Evolutionary conservation across 2,329 filamentous ascomycete species (phyloP).

Genomic region (Hypoxylon sp.): DNA sequence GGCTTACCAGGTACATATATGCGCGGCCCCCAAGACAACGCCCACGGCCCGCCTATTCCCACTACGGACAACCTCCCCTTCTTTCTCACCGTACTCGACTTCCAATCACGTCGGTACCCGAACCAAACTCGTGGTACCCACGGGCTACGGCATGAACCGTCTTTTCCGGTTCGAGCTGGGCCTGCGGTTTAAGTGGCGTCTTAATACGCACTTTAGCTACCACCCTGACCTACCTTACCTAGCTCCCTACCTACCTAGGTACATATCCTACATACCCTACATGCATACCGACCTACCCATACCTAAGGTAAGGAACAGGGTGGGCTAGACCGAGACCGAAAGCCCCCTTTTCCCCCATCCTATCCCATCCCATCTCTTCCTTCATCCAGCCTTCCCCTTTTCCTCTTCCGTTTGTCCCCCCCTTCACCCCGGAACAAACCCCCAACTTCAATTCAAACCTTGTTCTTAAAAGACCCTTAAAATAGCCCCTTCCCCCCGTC

Average conservation of each 20-base stretch:
- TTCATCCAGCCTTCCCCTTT: not conserved
- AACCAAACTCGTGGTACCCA: not conserved
- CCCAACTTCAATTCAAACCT: too few relatives aligned
- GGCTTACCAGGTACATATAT: too few relatives aligned
- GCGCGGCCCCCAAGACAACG: constrained; percentile 16
- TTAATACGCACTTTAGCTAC: constrained; percentile 7
- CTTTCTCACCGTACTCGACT: not conserved
- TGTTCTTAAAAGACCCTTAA: not conserved
- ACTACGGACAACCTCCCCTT: constrained; percentile 3
- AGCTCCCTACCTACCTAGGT: not conserved
- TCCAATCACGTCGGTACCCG: constrained; percentile 17
- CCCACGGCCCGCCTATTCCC: constrained; percentile 17
- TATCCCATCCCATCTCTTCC: not conserved
- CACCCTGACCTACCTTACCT: not conserved
- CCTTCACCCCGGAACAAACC: too few relatives aligned
- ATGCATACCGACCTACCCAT: not conserved
- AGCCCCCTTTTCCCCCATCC: constrained; percentile 3
- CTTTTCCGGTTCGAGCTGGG: constrained; percentile 10
- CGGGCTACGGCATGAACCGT: constrained; percentile 14
- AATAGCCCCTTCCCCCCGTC: constrained; percentile 6
- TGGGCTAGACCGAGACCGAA: constrained; percentile 12
- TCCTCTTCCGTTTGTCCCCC: not conserved
- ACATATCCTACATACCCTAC: not conserved
- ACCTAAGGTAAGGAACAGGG: constrained; percentile 1
- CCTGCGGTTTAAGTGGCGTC: constrained; percentile 14